Percentiles rank a stretch among this genome's conserved stretches.
These are phyloP conservation scores for Tulasnella sp. DNA, from an alignment of 768 basidiomycete genomes.

Conservation along the genomic window DNA sequence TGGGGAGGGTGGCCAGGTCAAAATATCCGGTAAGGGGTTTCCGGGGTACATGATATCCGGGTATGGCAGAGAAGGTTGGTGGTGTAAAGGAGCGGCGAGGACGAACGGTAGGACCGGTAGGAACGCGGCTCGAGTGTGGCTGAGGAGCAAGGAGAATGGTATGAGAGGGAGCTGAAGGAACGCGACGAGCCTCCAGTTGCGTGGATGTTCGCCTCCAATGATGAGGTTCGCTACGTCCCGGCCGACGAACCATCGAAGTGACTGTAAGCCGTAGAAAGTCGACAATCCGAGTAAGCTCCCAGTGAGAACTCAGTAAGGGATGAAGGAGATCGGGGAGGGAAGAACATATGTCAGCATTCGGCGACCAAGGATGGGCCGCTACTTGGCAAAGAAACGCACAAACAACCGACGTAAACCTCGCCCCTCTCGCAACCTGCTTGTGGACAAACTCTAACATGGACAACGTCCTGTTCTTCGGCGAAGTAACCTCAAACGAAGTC, in stretches of 20 bases:
- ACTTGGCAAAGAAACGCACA: neutral
- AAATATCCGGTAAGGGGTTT: neutral
- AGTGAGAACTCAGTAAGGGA: neutral
- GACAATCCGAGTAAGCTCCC: neutral
- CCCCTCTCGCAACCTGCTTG: neutral
- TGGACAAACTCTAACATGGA: neutral
- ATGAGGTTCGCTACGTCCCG: conserved; percentile 3
- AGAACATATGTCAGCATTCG: neutral
- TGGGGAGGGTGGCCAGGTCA: neutral
- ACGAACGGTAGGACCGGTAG: neutral
- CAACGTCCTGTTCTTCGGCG: neutral
- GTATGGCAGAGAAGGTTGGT: neutral
- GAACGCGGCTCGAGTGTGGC: neutral
- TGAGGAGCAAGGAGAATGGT: conserved; percentile 1
- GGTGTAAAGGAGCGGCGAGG: neutral
- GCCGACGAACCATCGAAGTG: conserved; percentile 6
- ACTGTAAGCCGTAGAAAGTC: neutral
- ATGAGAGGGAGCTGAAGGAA: conserved; percentile 12
- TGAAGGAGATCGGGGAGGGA: neutral
- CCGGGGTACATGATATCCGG: neutral
- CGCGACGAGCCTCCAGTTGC: conserved; percentile 2
- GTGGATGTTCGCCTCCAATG: conserved; percentile 8
- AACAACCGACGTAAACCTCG: neutral
- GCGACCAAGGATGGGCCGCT: neutral
- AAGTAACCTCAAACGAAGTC: neutral